Conservation (phyloP, 306 rosid genomes). For the Castanea crenata region DNA sequence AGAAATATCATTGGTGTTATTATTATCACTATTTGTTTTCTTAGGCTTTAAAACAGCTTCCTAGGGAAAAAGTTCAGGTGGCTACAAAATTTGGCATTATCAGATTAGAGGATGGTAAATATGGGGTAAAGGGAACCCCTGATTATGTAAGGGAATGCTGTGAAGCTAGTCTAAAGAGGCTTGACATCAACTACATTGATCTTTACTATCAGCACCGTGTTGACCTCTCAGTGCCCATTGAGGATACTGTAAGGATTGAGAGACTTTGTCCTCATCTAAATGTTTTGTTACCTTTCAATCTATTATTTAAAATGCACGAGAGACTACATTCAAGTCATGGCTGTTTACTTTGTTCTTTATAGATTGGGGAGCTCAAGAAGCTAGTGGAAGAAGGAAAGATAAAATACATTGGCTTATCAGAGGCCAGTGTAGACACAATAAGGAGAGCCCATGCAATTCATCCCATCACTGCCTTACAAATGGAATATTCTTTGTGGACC, state of each 20-base stretch:
- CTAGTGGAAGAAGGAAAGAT: conserved; percentile 66
- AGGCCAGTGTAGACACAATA: conserved; percentile 57
- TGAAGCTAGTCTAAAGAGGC: conserved; percentile 62
- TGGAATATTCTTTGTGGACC: conserved; percentile 72
- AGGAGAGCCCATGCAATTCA: conserved; percentile 65
- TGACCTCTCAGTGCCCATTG: conserved; percentile 66
- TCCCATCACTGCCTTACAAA: conserved; percentile 74
- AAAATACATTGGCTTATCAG: conserved; percentile 58
- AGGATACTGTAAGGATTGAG: conserved; percentile 54
- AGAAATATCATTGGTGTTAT: neutral
- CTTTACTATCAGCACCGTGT: conserved; percentile 59
- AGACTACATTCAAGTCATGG: neutral
- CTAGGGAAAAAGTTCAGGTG: conserved; percentile 62
- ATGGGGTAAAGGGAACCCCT: conserved; percentile 48
- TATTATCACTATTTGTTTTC: conserved; percentile 1
- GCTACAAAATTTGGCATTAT: conserved; percentile 68
- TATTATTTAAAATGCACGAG: neutral
- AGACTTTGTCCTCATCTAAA: neutral
- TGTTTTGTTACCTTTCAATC: neutral
- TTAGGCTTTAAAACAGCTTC: conserved; percentile 69
- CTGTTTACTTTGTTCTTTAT: conserved; percentile 17
- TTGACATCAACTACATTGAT: conserved; percentile 52
- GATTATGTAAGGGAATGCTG: conserved; percentile 61
- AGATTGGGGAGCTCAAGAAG: conserved; percentile 61
- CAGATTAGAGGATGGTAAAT: conserved; percentile 8